Evolutionary conservation across 352 stramenopile species (phyloP).

Genomic region (Achlya hypogyna): DNA sequence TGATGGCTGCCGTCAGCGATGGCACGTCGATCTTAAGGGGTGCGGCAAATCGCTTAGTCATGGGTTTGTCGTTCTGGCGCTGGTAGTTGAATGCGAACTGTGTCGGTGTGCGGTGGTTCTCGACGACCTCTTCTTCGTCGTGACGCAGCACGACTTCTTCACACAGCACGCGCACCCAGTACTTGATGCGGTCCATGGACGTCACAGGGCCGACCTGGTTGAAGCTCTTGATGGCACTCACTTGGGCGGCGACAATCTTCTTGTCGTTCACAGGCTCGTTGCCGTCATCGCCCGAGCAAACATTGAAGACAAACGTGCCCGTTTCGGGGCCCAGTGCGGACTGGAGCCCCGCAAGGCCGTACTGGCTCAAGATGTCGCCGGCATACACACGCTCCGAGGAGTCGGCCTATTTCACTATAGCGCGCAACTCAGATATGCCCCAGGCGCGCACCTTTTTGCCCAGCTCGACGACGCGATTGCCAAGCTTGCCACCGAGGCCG

Average conservation of each 20-base stretch:
- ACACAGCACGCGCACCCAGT: constrained; percentile 63
- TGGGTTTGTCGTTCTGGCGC: neutral
- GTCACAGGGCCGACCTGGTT: constrained; percentile 49
- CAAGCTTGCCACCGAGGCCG: constrained; percentile 67
- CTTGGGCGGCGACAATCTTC: constrained; percentile 54
- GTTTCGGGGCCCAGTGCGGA: constrained; percentile 52
- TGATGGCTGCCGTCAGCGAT: constrained; percentile 37
- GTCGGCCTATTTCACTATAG: constrained; percentile 17
- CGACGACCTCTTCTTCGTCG: constrained; percentile 54
- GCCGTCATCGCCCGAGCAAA: constrained; percentile 57
- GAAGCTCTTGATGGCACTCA: constrained; percentile 73
- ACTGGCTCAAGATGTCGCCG: constrained; percentile 42
- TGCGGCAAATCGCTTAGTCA: constrained; percentile 28
- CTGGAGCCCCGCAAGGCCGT: constrained; percentile 39
- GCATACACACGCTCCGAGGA: constrained; percentile 30
- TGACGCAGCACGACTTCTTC: constrained; percentile 72
- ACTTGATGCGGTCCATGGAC: constrained; percentile 47
- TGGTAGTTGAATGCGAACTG: constrained; percentile 35
- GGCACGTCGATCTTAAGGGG: constrained; percentile 36
- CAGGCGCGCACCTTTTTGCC: constrained; percentile 44
- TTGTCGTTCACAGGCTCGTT: constrained; percentile 62
- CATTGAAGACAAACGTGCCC: constrained; percentile 38
- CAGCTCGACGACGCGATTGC: constrained; percentile 52
- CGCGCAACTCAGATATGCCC: constrained; percentile 1
- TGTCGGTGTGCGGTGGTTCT: constrained; percentile 69